Percentiles rank a stretch among this genome's conserved stretches.
Evolutionary conservation across 192 early-diverging fungal genomes (phyloP).

Genomic region (Linnemannia hyalina): DNA sequence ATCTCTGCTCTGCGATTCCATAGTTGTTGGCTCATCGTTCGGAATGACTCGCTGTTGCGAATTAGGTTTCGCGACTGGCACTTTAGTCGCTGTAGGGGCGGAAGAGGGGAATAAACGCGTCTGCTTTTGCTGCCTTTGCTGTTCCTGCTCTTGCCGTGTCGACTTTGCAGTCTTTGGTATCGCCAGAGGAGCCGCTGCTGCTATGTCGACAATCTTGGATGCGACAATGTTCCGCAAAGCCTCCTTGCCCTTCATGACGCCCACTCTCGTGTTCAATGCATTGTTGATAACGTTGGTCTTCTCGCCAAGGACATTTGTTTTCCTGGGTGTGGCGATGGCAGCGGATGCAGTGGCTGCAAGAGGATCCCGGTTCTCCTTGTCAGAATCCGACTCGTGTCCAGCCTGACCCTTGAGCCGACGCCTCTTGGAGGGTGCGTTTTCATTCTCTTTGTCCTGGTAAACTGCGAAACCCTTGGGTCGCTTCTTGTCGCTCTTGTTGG

Average conservation of each 20-base stretch:
- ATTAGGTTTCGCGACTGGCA: not conserved
- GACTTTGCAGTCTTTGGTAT: not conserved
- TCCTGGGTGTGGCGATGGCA: not conserved
- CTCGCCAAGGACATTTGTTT: constrained; percentile 14
- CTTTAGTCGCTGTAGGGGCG: not conserved
- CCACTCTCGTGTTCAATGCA: not conserved
- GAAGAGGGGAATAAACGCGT: not conserved
- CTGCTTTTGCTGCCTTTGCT: not conserved
- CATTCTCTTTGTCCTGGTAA: constrained; percentile 30
- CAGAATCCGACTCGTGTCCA: constrained; percentile 10
- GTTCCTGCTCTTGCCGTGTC: not conserved
- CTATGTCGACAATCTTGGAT: constrained; percentile 1
- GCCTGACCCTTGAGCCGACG: not conserved
- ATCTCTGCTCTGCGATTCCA: not conserved
- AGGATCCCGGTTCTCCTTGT: constrained; percentile 35
- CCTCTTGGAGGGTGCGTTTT: constrained; percentile 18
- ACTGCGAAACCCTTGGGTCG: constrained; percentile 12
- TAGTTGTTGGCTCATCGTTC: not conserved
- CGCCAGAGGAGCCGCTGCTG: not conserved
- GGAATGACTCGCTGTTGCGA: not conserved
- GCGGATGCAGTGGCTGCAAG: not conserved
- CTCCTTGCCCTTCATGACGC: constrained; percentile 7
- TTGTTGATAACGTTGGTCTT: constrained; percentile 22
- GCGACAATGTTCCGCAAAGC: not conserved
- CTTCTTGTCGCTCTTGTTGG: constrained; percentile 11